Evolutionary conservation across 805 yeast species (phyloP), one percentile per base, ranked within the genome.

Genomic region (Yarrowia sp.): DNA sequence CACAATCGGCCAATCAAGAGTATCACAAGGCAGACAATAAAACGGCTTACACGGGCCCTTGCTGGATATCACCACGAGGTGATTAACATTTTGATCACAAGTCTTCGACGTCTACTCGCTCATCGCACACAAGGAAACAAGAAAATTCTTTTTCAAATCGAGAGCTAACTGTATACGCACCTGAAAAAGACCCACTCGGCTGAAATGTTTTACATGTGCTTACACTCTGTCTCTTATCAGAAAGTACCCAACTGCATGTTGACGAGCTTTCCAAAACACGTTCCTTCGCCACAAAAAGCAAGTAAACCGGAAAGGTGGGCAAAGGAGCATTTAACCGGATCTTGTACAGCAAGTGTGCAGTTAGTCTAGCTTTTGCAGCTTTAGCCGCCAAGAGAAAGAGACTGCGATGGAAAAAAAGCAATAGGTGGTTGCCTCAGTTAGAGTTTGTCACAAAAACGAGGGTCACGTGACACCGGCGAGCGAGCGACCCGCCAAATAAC

Each of bases 51-150:
- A 10, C 38, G 12, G 39, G 39, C 15, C 12, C 24, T 46, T 20
- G n/a, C 15, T 49, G 39, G 36, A 47, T n/a, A 30, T 9, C 17
- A 47, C 36, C 19, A 9, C 52, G 13, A 15, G 24, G 10, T 46
- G 52, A 47, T 47, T 47, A 47, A 47, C 52, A 47, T 30, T 47
- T 30, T 9, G 52, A 47, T 47, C 19, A 15, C 36, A 47, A 47
- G 38, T 47, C 19, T 30, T 47, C 52, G 38, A 20, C 19, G 9
- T 2, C 9, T 9, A 10, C n/a, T 15, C 19, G 30, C 46, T 42
- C 20, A 42, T 42, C 24, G 46, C 30, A 24, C 30, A 42, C 46
- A 17, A 42, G 12, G 30, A 24, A 14, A 24, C 50, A 24, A 24
- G n/a, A 24, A 24, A 24, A 24, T 24, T 5, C 30, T 47, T 24